Evolutionary conservation across 768 basidiomycete genomes (phyloP).

Genomic region (Termitomyces eurrhizus): DNA sequence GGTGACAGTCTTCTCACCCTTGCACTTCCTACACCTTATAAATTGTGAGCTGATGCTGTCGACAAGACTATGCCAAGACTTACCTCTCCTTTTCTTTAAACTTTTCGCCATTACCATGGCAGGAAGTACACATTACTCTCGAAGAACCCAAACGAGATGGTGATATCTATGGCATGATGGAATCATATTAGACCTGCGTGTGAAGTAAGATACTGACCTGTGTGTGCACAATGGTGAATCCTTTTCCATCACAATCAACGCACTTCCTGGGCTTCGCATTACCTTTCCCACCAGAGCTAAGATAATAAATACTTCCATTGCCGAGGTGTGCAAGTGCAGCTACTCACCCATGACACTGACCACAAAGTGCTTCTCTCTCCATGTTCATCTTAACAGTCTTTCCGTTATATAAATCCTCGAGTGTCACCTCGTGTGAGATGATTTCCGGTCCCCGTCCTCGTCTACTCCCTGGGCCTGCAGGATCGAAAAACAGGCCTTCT

Average conservation of each 20-base stretch:
- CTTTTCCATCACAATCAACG: conserved; percentile 78
- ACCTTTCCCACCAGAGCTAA: conserved; percentile 76
- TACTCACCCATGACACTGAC: conserved; percentile 72
- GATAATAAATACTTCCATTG: background rate
- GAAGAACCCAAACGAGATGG: conserved; percentile 46
- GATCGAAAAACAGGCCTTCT: conserved; percentile 57
- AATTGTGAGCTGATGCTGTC: background rate
- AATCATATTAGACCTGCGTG: background rate
- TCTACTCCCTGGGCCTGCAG: conserved; percentile 46
- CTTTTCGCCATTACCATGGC: conserved; percentile 64
- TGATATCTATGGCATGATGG: conserved; percentile 30
- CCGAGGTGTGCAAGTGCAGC: background rate
- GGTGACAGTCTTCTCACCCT: conserved; percentile 76
- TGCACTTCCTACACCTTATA: conserved; percentile 91
- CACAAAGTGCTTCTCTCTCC: conserved; percentile 81
- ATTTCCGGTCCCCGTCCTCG: conserved; percentile 65
- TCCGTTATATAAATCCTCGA: conserved; percentile 93
- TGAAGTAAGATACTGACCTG: conserved; percentile 33
- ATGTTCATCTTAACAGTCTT: conserved; percentile 86
- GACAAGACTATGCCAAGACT: conserved; percentile 11
- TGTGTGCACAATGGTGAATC: conserved; percentile 60
- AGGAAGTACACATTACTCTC: conserved; percentile 61
- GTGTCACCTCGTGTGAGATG: conserved; percentile 77
- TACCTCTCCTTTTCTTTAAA: conserved; percentile 84
- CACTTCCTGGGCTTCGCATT: conserved; percentile 85